Percentiles rank a stretch among this genome's conserved stretches.
Evolutionary conservation across 163 green algal species (phyloP).

Genomic region (Coccomyxa subellipsoidea): DNA sequence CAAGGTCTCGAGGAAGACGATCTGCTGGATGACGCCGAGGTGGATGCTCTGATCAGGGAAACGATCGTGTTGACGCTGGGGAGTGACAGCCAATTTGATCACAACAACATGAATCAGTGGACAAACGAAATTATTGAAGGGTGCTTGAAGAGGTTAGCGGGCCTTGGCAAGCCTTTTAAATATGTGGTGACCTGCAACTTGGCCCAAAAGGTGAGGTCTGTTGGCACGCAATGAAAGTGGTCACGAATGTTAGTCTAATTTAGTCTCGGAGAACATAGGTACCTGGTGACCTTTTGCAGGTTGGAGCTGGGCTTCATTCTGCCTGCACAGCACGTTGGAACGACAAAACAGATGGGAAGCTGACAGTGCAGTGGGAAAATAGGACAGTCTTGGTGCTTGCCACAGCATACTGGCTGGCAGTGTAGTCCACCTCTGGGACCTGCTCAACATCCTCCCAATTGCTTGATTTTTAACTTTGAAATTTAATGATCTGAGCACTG

Average conservation of each 20-base stretch:
- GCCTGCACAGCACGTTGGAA: conserved; percentile 73
- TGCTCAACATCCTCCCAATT: too few species aligned
- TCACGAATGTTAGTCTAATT: too few species aligned
- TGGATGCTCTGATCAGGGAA: conserved; percentile 75
- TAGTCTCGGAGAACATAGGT: not conserved
- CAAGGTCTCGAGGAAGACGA: conserved; percentile 70
- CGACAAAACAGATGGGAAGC: conserved; percentile 78
- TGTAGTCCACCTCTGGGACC: not conserved
- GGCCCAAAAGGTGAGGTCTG: conserved; percentile 50
- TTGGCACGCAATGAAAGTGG: not conserved
- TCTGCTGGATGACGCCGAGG: conserved; percentile 77
- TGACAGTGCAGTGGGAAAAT: conserved; percentile 83
- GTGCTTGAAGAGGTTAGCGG: conserved; percentile 75
- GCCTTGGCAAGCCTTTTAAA: conserved; percentile 84
- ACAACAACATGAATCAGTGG: conserved; percentile 74
- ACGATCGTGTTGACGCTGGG: conserved; percentile 42
- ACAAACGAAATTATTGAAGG: conserved; percentile 73
- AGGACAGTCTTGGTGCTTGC: conserved; percentile 71
- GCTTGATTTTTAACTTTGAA: too few species aligned
- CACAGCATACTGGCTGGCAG: conserved; percentile 76
- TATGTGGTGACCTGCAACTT: conserved; percentile 70
- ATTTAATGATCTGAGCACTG: too few species aligned
- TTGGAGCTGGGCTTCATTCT: conserved; percentile 76
- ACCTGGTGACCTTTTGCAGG: not conserved
- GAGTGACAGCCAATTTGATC: conserved; percentile 57